Evolutionary conservation across 1,284 basidiomycete species (phyloP).

Genomic region (Puccinia hordei): DNA sequence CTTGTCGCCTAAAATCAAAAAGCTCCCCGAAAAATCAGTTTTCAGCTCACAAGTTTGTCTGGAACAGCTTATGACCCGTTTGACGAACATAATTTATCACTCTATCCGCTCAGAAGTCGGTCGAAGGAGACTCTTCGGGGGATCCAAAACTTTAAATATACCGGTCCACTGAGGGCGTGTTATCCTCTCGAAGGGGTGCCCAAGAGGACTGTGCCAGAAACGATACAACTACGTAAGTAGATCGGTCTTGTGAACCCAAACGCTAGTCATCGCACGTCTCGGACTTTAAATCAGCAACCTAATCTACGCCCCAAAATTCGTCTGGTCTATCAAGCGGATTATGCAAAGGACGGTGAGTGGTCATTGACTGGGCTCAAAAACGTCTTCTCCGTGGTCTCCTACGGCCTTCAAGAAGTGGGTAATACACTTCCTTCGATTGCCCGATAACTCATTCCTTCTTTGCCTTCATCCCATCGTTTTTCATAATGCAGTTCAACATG

Average conservation of each 20-base stretch:
- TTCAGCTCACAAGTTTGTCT: neutral
- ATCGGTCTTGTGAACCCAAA: neutral
- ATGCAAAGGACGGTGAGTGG: conserved; percentile 50
- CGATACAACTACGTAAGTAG: conserved; percentile 27
- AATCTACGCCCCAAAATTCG: neutral
- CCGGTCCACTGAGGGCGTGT: conserved; percentile 45
- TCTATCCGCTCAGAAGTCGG: conserved; percentile 27
- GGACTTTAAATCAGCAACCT: neutral
- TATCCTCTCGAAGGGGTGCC: conserved; percentile 44
- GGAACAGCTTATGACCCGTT: conserved; percentile 43
- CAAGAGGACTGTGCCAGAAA: conserved; percentile 40
- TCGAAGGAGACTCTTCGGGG: conserved; percentile 18
- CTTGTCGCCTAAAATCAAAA: neutral
- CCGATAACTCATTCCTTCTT: neutral
- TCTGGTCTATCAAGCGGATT: conserved; percentile 34
- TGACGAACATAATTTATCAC: conserved; percentile 25
- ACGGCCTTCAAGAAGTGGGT: conserved; percentile 49
- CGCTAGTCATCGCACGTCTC: neutral
- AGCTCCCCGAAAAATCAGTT: too few relatives aligned
- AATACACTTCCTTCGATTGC: neutral
- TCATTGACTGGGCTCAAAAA: conserved; percentile 43
- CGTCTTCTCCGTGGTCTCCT: conserved; percentile 45
- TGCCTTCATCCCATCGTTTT: neutral
- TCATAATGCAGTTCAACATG: conserved; percentile 36
- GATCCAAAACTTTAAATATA: conserved; percentile 31